Evolutionary conservation across 2,329 filamentous ascomycete genomes (phyloP), one percentile per base, ranked within the genome.

Genomic region (Scedosporium minutisporum): DNA sequence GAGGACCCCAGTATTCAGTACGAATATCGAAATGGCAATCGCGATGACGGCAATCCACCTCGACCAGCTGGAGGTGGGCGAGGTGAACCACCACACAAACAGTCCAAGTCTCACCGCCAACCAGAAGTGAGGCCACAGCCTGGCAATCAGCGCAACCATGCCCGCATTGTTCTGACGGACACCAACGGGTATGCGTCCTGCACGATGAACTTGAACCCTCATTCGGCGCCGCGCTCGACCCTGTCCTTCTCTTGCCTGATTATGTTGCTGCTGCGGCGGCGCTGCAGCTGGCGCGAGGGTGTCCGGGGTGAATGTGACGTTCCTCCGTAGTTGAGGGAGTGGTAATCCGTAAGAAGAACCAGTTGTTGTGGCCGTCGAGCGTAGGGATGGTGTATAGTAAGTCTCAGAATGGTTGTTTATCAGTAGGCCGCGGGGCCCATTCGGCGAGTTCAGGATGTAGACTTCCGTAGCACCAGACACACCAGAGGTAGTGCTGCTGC

Each of bases 41-140:
- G 76, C 74, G 51, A 83, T 74, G 23, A 87, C 78, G 21, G 80
- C 80, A 6, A 83, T 67, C 80, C 81, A 86, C 58, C 84, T 79
- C 7, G 78, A 79, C 84, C 84, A 87, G 67, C 79, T 86, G 2
- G 80, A 76, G 55, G 79, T 77, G 0, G 82, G 80, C 9, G 80
- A 79, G 0, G 85, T 87, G 65, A 88, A 87, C 72, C 86, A 84
- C 83, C 84, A 88, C 12, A 87, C 79, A 69, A 88, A 86, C 5
- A 83, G 72, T 10, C 78, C 75, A 7, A 88, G 72, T 6, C 85
- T 80, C 42, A 84, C 73, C 1, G 87, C 66, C 60, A 87, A 76
- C 85, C 85, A 88, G 29, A 88, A 69, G 61, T 87, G 80, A n/a
- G 83, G 83, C 76, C 81, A 82, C n/a, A 84, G 62, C 16, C 77